A percentile compares a stretch with the other conserved stretches of the same genome.
phyloP scores from a whole-genome alignment of 805 yeast genomes.

The Pichia deserticola region DNA sequence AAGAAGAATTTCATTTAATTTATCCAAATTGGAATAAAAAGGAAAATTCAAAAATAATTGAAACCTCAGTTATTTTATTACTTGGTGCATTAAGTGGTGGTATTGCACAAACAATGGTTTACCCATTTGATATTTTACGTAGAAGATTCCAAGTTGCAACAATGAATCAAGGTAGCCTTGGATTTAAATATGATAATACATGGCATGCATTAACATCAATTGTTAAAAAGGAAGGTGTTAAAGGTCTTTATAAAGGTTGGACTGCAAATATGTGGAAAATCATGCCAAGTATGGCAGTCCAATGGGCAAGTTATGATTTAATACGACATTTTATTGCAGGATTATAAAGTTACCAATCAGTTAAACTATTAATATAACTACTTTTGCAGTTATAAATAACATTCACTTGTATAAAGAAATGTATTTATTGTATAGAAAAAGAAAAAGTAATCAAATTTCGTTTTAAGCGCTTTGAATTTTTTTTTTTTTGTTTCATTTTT shows the following conservation, averaged over 20 bases:
- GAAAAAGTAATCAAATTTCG: no score
- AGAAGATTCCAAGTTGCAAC: slow-evolving; percentile 87
- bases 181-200: slow-evolving; percentile 75
- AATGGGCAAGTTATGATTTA: slow-evolving; percentile 81
- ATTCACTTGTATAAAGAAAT: no score
- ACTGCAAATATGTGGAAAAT: slow-evolving; percentile 82
- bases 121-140: slow-evolving; percentile 85
- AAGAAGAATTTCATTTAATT: slow-evolving; percentile 34
- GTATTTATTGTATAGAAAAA: no score
- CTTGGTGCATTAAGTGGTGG: slow-evolving; percentile 88
- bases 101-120: slow-evolving; percentile 81
- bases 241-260: slow-evolving; percentile 66
- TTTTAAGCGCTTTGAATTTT: no score
- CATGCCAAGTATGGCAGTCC: slow-evolving; percentile 92
- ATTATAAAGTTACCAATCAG: no score
- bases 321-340: slow-evolving; percentile 31
- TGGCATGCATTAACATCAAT: slow-evolving; percentile 67
- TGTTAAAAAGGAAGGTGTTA: slow-evolving; percentile 62
- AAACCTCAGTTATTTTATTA: slow-evolving; percentile 41
- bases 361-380: no score
- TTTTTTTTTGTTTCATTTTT: no score
- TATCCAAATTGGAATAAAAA: slow-evolving; percentile 31
- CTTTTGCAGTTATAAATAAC: no score
- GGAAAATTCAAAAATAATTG: neutral
- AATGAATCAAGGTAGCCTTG: slow-evolving; percentile 70